These are phyloP conservation scores for Boletus subcaerulescens DNA, from an alignment of 768 basidiomycete genomes.

Conservation along the genomic window DNA sequence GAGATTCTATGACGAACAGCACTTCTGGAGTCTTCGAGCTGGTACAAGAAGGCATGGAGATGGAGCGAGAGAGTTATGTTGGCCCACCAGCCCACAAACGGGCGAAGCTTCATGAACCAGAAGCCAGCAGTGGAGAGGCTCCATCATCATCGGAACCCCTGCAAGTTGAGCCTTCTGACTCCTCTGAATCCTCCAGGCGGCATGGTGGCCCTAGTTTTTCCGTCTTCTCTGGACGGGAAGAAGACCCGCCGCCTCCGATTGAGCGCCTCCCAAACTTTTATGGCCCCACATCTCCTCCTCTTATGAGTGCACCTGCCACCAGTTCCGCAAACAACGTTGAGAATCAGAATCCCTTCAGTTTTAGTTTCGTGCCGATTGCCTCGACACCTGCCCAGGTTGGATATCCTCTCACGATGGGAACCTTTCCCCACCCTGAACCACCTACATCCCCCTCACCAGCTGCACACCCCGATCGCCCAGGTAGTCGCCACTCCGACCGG, in stretches of 20 bases:
- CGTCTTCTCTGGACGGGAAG: constrained; percentile 43
- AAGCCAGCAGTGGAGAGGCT: constrained; percentile 20
- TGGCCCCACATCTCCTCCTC: constrained; percentile 39
- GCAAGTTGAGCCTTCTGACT: constrained; percentile 17
- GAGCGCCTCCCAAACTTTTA: constrained; percentile 54
- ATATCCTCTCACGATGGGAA: constrained; percentile 39
- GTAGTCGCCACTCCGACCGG: constrained; percentile 33
- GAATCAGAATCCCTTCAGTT: constrained; percentile 54
- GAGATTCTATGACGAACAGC: constrained; percentile 48
- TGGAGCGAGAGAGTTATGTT: constrained; percentile 37
- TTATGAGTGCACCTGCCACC: constrained; percentile 35
- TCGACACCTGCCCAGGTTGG: constrained; percentile 47
- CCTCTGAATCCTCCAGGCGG: constrained; percentile 12
- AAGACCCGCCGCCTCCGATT: constrained; percentile 50
- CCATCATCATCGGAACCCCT: constrained; percentile 9
- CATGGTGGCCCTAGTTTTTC: constrained; percentile 43
- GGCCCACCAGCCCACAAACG: constrained; percentile 54
- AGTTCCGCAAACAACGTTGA: constrained; percentile 50
- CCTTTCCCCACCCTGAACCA: constrained; percentile 34
- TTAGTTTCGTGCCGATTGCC: constrained; percentile 49
- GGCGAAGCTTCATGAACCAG: constrained; percentile 34
- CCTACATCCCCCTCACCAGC: constrained; percentile 35
- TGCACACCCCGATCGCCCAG: constrained; percentile 31
- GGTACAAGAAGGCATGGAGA: constrained; percentile 40
- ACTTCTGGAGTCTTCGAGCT: constrained; percentile 41